Evolutionary conservation across 139 green algal genomes (phyloP), one percentile per base, ranked within the genome.

Genomic region (Closterium sp.): DNA sequence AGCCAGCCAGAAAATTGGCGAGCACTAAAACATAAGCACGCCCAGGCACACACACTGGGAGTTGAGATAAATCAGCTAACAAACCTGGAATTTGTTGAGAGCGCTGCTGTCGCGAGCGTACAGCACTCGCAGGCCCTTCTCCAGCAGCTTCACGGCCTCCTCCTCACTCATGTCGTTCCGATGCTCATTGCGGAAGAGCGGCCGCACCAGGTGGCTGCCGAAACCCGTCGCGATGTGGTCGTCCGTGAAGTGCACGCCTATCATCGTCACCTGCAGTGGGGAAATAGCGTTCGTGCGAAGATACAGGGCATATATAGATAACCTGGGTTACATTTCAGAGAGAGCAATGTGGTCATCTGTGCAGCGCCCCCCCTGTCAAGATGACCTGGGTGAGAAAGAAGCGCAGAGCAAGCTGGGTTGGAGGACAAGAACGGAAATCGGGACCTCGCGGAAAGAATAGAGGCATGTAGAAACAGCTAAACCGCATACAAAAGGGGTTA

Each of bases 101-200:
- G 92, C 96, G 66, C 96, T 92, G 94, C 98, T 99, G 95, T 99
- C 98, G 38, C 98, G 95, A 96, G 99, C 99, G 94, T 98, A 99
- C 95, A 97, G 98, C 84, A 99, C 97, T 88, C 91, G 94, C 85
- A 99, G 95, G 6, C 95, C 96, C 32, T 98, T 96, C 28, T 98
- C 94, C 94, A 99, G 91, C 12, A 99, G 95, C 83, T 91, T 81
- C 31, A 94, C 81, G 9, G 97, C 98, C 32, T 98, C 98, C 88
- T 95, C 92, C 76, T 99, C 97, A 35, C 87, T 95, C 88, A 99
- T 98, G 92, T 99, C 96, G 33, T 97, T 95, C 4, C 88, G 86
- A 92, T 99, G 96, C 76, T 95, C 92, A 92, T 98, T 96, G 21
- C 98, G 96, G 93, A 99, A 98, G 36, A 99, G 94, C 25, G 98